phyloP scores from a whole-genome alignment of 1,284 basidiomycete species.

The Puccinia novopanici region DNA sequence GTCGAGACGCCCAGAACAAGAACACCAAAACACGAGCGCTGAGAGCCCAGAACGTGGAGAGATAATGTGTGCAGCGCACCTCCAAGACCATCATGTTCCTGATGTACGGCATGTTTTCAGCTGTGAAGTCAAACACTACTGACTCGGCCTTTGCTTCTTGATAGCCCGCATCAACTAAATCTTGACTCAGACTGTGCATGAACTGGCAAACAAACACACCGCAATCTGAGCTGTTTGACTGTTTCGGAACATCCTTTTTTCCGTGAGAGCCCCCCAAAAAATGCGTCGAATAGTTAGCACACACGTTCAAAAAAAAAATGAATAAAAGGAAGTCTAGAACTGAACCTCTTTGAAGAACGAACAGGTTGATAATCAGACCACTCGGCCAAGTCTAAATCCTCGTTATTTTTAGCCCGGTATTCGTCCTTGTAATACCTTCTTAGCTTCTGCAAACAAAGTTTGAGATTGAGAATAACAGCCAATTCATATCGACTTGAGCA shows the following conservation, averaged over 20 bases:
- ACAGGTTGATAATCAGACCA: conserved; percentile 53
- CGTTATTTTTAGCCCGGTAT: conserved; percentile 55
- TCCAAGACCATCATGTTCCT: conserved; percentile 19
- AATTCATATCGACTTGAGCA: background rate
- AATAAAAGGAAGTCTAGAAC: background rate
- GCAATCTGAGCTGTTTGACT: conserved; percentile 58
- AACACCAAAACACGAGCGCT: too few species aligned
- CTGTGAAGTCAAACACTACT: conserved; percentile 25
- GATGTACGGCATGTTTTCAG: conserved; percentile 27
- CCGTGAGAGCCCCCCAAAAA: background rate
- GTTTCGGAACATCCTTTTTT: conserved; percentile 54
- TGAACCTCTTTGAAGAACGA: background rate
- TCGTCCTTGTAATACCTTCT: conserved; percentile 56
- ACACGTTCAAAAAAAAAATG: background rate
- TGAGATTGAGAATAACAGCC: background rate
- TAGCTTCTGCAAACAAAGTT: conserved; percentile 51
- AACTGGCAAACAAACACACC: conserved; percentile 58
- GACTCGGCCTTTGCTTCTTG: conserved; percentile 32
- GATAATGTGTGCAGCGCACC: background rate
- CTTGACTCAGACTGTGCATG: conserved; percentile 57
- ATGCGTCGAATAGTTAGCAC: background rate
- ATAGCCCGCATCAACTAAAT: background rate
- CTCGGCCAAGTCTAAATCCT: conserved; percentile 54
- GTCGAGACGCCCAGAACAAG: too few species aligned
- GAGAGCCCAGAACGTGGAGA: too few species aligned